These are phyloP conservation scores for Dicorynia guianensis DNA, from an alignment of 306 rosid genomes.

Conservation along the genomic window DNA sequence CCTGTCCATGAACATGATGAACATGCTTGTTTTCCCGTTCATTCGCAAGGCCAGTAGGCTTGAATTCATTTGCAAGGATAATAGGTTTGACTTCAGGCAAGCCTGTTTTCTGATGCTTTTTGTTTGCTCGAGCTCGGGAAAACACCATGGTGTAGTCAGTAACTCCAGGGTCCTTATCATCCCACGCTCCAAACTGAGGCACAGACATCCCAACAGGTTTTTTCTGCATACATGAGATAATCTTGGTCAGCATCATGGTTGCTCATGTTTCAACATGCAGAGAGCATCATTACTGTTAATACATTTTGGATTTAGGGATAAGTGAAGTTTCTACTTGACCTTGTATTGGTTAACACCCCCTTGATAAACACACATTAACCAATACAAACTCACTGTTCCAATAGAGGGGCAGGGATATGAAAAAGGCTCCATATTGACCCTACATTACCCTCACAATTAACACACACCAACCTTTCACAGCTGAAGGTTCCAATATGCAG, in stretches of 20 bases:
- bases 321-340: slow-evolving; percentile 19
- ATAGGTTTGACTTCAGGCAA: slow-evolving; percentile 55
- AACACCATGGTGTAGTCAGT: slow-evolving; percentile 79
- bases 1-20: slow-evolving; percentile 30
- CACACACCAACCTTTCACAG: slow-evolving; percentile 44
- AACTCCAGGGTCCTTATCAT: slow-evolving; percentile 52
- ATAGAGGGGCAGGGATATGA: not conserved
- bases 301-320: not conserved
- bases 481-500: slow-evolving; percentile 14
- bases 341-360: slow-evolving; percentile 44
- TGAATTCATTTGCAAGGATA: slow-evolving; percentile 63
- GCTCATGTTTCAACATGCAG: slow-evolving; percentile 1
- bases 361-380: slow-evolving; percentile 20
- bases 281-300: not conserved
- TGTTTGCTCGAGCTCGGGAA: slow-evolving; percentile 67
- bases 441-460: slow-evolving; percentile 53
- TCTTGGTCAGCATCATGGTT: not conserved
- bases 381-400: slow-evolving; percentile 11
- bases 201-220: slow-evolving; percentile 65
- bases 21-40: slow-evolving; percentile 42
- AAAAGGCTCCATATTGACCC: not conserved
- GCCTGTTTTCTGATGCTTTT: slow-evolving; percentile 63
- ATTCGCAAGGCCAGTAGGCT: slow-evolving; percentile 55
- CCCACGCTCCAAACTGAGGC: slow-evolving; percentile 95
- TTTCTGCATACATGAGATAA: slow-evolving; percentile 46